Evolutionary conservation across 805 yeast species (phyloP), one percentile per base, ranked within the genome.

Genomic region (Candida hispaniensis): DNA sequence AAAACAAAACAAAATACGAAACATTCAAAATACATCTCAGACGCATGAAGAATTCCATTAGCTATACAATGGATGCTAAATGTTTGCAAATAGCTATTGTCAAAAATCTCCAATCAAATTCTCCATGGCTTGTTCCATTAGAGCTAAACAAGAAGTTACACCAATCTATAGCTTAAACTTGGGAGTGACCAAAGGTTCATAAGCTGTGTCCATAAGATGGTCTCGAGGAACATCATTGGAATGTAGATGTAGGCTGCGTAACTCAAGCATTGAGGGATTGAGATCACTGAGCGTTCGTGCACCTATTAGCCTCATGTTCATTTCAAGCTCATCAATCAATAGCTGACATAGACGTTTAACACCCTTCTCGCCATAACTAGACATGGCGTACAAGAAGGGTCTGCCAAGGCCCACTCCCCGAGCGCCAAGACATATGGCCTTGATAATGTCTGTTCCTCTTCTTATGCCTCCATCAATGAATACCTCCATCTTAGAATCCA

Each of bases 241-340:
- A 30, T 56, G 59, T 26, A 60, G 54, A 21, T 58, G 51, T 40
- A 73, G 41, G 28, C 70, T 55, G 35, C 67, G 51, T 4, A 61
- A 47, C 49, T 85, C 94, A 13, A 86, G 64, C 47, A 70, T 67
- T 4, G 64, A 61, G 9, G 73, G 75, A 41, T 71, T 63, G 39
- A 83, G 61, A 23, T 83, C 71, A 11, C 61, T 64, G 21, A 83
- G 55, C 26, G 61, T 67, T 9, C 67, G 69, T 11, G 71, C 88
- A 26, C 94, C 94, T 21, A 82, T 53, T 34, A 83, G 60, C 44
- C 91, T 66, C 93, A 83, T 79, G 48, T 74, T 71, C 77, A 79
- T 73, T 38, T 64, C 71, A 14, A 82, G 45, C 52, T 82, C 94
- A 41, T 73, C 78, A 44, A 71, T 71, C 43, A 83, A 59, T 39